Evolutionary conservation across 202 grass and related monocot genomes (phyloP), one percentile per base, ranked within the genome.

Genomic region (Setaria italica): DNA sequence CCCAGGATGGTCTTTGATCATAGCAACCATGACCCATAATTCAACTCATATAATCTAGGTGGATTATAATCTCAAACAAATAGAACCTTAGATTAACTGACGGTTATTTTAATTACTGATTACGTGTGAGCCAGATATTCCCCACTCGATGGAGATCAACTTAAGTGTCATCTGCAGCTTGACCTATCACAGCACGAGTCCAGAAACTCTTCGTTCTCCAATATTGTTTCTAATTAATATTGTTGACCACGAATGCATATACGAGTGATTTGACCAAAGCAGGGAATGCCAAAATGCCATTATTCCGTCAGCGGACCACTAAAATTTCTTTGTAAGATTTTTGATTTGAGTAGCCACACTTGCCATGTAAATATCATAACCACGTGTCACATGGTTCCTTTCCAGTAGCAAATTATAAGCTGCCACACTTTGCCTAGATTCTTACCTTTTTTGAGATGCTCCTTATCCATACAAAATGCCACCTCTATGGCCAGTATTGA

Each of bases 391-490:
- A 55, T 35, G 35, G 65, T 69, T 76, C 77, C 12, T 63, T 85
- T 85, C 25, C 34, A 25, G 50, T 64, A 82, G 72, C 78, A 86
- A 90, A 72, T 86, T 78, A 82, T 20, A 70, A 72, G 78, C 72
- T 67, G 83, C 78, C 88, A 90, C 78, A 77, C 82, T 89, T 85
- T 85, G 33, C 82, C 17, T 78, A 56, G 83, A 86, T 86, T 72
- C 72, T 58, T 59, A 86, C 79, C 83, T 19, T 70, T 55, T 58
- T 33, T 90, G 20, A 82, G 83, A 90, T 90, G 78, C 88, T 73
- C 72, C 78, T 86, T 90, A 90, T 90, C 88, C 83, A 67, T 82
- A 77, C 7, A 77, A 64, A 72, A 72, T 59, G 73, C 65, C 48
- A 12, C 16, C 37, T 84, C 34, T 72, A 74, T 82, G 35, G 72